These are phyloP conservation scores for Echinosophora koreensis DNA, from an alignment of 306 rosid genomes.

Conservation along the genomic window DNA sequence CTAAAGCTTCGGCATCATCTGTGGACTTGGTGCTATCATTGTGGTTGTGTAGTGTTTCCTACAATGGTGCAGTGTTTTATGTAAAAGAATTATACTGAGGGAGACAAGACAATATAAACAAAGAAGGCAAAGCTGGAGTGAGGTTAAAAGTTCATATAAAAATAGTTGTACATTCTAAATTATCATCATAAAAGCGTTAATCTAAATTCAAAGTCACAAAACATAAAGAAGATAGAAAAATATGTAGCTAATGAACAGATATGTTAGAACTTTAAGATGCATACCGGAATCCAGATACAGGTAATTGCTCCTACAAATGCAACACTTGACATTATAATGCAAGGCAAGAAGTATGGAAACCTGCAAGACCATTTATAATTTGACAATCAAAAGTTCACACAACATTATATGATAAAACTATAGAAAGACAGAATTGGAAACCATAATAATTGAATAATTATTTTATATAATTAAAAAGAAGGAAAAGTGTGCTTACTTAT, in stretches of 20 bases:
- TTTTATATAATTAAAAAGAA: neutral
- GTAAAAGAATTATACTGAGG: neutral
- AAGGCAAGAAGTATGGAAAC: slow-evolving; percentile 60
- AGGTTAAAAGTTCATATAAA: neutral
- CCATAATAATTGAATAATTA: neutral
- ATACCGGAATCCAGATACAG: slow-evolving; percentile 63
- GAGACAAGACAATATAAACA: neutral
- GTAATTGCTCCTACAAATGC: slow-evolving; percentile 36
- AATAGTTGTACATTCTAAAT: neutral
- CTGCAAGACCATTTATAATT: slow-evolving; percentile 42
- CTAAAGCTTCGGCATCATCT: slow-evolving; percentile 56
- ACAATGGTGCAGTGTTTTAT: slow-evolving; percentile 27
- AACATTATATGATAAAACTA: neutral
- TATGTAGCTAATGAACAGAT: neutral
- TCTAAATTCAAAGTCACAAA: neutral
- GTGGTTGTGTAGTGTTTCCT: slow-evolving; percentile 91
- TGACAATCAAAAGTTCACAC: slow-evolving; percentile 1
- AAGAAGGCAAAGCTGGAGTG: neutral
- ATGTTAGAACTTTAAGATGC: neutral
- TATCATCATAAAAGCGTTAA: neutral
- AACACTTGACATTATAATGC: slow-evolving; percentile 49
- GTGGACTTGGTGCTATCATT: slow-evolving; percentile 31
- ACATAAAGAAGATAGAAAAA: neutral
- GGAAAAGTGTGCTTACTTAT: slow-evolving; percentile 63
- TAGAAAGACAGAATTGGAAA: neutral